A percentile compares a stretch with the other conserved stretches of the same genome.
These are phyloP conservation scores for Monilinia polystroma DNA, from an alignment of 2,329 filamentous ascomycete genomes.

Conservation along the genomic window DNA sequence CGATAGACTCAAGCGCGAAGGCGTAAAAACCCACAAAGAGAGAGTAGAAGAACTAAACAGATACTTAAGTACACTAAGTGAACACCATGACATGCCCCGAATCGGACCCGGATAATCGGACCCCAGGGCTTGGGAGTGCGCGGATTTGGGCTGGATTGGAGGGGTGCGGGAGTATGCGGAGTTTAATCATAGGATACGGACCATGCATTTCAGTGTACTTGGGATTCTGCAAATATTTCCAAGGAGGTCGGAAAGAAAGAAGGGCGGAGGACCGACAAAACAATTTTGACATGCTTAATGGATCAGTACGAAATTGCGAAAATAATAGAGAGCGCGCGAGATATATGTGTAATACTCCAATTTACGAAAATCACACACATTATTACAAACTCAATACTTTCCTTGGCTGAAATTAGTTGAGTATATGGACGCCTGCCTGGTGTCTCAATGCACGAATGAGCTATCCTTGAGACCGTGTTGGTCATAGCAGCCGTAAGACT, in stretches of 20 bases:
- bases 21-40: conserved; percentile 95
- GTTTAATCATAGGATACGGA: not conserved
- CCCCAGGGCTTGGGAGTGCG: not conserved
- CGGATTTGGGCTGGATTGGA: not conserved
- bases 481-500: not conserved
- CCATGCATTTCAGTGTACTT: not conserved
- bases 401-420: not conserved
- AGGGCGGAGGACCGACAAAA: too few species aligned
- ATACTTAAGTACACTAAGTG: conserved; percentile 86
- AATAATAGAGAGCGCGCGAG: not conserved
- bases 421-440: not conserved
- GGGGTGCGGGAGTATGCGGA: not conserved
- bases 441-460: not conserved
- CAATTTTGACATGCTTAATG: not conserved
- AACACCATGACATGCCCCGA: conserved; percentile 92
- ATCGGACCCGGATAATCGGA: conserved; percentile 56
- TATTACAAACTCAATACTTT: too few species aligned
- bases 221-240: not conserved
- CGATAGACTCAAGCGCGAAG: conserved; percentile 72
- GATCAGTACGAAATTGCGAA: too few species aligned
- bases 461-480: not conserved
- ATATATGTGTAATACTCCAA: not conserved
- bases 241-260: not conserved
- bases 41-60: conserved; percentile 93
- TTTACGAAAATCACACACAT: not conserved